Evolutionary conservation across 139 green algal genomes (phyloP).

Genomic region (Chlamydomonas asymmetrica): DNA sequence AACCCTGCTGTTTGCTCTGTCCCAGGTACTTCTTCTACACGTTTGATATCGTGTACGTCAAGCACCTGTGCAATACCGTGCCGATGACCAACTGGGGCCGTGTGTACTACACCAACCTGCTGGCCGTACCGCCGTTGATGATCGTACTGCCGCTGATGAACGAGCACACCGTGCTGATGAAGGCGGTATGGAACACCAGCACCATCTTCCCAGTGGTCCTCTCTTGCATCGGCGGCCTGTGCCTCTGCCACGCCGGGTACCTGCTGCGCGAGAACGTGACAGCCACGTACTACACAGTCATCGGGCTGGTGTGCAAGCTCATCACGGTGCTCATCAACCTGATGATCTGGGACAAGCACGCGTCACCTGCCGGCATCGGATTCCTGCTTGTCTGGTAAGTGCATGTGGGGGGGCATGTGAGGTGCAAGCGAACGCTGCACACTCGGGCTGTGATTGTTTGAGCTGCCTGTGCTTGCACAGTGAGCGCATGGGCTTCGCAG

Average conservation of each 20-base stretch:
- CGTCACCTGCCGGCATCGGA: background rate
- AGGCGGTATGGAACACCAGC: conserved; percentile 56
- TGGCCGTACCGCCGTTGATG: conserved; percentile 30
- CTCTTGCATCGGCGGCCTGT: conserved; percentile 66
- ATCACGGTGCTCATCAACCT: conserved; percentile 73
- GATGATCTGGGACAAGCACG: conserved; percentile 58
- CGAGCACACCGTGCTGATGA: conserved; percentile 54
- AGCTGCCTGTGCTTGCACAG: background rate
- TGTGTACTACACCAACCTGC: conserved; percentile 66
- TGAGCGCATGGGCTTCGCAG: background rate
- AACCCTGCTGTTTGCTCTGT: no score
- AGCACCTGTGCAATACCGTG: conserved; percentile 68
- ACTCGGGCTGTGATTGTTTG: no score
- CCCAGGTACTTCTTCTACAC: conserved; percentile 53
- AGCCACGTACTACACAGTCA: conserved; percentile 71
- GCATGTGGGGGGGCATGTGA: no score
- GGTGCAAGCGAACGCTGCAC: no score
- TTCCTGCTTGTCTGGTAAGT: conserved; percentile 36
- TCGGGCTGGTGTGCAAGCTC: conserved; percentile 80
- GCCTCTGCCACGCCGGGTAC: conserved; percentile 69
- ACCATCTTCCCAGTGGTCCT: conserved; percentile 39
- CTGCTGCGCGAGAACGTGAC: conserved; percentile 56
- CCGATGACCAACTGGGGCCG: conserved; percentile 70
- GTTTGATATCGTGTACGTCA: conserved; percentile 72
- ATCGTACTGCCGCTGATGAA: conserved; percentile 13